Evolutionary conservation across 2,329 filamentous ascomycete species (phyloP), one percentile per base, ranked within the genome.

Genomic region (Trichoderma sp.): DNA sequence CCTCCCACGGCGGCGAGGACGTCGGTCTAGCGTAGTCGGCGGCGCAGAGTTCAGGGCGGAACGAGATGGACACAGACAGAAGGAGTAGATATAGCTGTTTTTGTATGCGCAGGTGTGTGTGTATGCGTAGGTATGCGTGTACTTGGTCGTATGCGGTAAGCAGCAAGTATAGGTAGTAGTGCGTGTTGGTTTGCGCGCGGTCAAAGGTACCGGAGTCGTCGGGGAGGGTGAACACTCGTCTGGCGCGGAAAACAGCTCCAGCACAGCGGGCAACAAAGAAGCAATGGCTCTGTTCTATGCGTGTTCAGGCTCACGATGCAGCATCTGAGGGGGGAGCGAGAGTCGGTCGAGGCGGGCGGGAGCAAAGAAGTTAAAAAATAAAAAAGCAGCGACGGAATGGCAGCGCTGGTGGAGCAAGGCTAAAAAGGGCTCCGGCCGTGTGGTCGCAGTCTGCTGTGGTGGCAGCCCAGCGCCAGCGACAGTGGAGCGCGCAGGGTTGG

Each of bases 331-430:
- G 18, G 30, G 32, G n/a, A 10, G 10, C 39, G 39, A 34, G 21
- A 65, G 49, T 13, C 32, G 21, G 21, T 21, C 32, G 21, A 56
- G 37, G 21, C 46, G 34, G 61, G 55, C 43, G 49, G 54, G 54
- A 63, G 46, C n/a, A 59, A 54, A 59, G 58, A 56, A 61, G 60
- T 65, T 26, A 56, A 68, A 34, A 64, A 68, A 68, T 52, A 54
- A 56, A 68, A 34, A 34, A 64, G 64, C 59, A 59, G 55, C 54
- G 56, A 43, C 64, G 55, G 63, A 43, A 66, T 39, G 54, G 32
- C 51, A 59, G 64, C 30, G 26, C 30, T 32, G 30, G 65, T 67
- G 65, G 56, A 60, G 55, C 39, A 61, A 68, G 49, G 43, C 39
- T 55, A 58, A 64, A 60, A 61, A 63, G 60, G 54, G 49, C 60